Evolutionary conservation across 2,329 filamentous ascomycete species (phyloP).

Genomic region (Aspergillus pseudonomiae): DNA sequence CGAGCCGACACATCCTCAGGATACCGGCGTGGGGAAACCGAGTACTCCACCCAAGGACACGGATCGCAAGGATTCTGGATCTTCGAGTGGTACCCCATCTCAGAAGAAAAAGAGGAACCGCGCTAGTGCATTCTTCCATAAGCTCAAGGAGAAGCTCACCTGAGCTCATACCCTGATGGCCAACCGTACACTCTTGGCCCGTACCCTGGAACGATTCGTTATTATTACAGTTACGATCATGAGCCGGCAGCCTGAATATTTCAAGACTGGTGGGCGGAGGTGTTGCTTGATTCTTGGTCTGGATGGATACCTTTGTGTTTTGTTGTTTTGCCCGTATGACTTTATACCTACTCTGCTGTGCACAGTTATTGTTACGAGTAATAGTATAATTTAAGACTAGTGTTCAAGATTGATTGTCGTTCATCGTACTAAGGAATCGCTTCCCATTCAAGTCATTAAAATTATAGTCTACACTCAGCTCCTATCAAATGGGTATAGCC

Average conservation of each 20-base stretch:
- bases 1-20: conserved; percentile 5
- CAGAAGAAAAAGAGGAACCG: conserved; percentile 62
- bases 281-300: conserved; percentile 20
- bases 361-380: background rate
- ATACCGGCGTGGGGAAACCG: background rate
- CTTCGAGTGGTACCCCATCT: conserved; percentile 21
- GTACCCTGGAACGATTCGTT: background rate
- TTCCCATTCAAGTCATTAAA: background rate
- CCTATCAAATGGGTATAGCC: conserved; percentile 45
- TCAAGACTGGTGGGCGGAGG: conserved; percentile 14
- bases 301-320: conserved; percentile 30
- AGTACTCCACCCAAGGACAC: conserved; percentile 30
- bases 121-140: conserved; percentile 55
- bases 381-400: conserved; percentile 3
- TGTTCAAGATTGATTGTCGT: background rate
- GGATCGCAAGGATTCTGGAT: conserved; percentile 25
- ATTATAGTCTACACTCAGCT: background rate
- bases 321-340: conserved; percentile 8
- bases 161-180: background rate
- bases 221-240: conserved; percentile 1
- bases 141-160: conserved; percentile 57
- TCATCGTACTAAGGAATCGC: no score
- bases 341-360: background rate
- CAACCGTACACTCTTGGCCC: background rate
- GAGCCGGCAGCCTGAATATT: conserved; percentile 5